Percentiles rank a stretch among this genome's conserved stretches.
Evolutionary conservation across 2,329 filamentous ascomycete genomes (phyloP).

Genomic region (Penicillium sp.): DNA sequence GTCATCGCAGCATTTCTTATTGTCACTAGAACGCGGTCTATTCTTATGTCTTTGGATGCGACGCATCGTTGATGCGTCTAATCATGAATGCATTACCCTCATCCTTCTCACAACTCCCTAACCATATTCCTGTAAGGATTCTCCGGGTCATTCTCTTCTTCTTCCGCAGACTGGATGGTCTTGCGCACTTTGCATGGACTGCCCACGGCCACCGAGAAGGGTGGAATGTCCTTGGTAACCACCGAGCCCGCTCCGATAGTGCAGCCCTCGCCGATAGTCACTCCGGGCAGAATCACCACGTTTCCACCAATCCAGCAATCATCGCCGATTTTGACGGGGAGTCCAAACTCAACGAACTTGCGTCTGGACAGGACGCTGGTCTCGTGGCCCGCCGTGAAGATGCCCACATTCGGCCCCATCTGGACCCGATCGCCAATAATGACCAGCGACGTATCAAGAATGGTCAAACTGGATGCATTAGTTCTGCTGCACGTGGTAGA

Average conservation of each 20-base stretch:
- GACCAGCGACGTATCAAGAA: constrained; percentile 55
- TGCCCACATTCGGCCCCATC: constrained; percentile 54
- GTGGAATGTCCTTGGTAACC: constrained; percentile 39
- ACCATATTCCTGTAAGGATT: constrained; percentile 16
- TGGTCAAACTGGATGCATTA: constrained; percentile 49
- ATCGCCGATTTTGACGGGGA: constrained; percentile 48
- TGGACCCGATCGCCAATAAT: constrained; percentile 55
- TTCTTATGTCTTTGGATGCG: not conserved
- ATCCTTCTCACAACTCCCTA: not conserved
- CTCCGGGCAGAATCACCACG: constrained; percentile 44
- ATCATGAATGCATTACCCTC: not conserved
- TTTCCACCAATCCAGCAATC: constrained; percentile 53
- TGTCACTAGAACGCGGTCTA: not conserved
- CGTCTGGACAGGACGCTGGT: constrained; percentile 49
- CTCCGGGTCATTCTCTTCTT: constrained; percentile 26
- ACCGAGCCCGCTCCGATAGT: constrained; percentile 42
- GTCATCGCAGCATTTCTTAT: not conserved
- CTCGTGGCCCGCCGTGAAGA: constrained; percentile 56
- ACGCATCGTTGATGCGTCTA: not conserved
- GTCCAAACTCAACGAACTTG: constrained; percentile 52
- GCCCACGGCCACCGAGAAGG: constrained; percentile 33
- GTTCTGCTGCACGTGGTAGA: not conserved
- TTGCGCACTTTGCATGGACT: constrained; percentile 19
- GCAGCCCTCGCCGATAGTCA: constrained; percentile 43
- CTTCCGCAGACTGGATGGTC: constrained; percentile 20